Base-by-base conservation (phyloP, 2,329 filamentous ascomycete genomes). In the Westerdykella ornata region DNA sequence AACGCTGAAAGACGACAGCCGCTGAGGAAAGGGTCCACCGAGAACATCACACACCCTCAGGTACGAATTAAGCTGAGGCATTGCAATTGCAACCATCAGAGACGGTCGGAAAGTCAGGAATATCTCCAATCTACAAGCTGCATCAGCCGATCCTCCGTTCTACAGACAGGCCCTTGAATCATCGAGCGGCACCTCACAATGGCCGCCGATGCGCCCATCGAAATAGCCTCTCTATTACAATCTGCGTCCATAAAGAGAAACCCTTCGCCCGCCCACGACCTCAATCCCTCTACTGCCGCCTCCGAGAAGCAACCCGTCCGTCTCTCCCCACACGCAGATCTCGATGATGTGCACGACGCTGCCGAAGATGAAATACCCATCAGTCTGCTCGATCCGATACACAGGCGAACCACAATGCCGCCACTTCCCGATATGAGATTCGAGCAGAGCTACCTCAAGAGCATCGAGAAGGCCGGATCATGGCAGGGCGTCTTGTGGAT, bases 391-490 rank as follows among this genome's bases (percentile, higher is more conserved):
- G 72, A 73, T 33, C 75, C 72, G 3, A 53, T 69, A 6, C 71
- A 71, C n/a, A 73, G 80, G 35, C 66, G 72, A 41, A 70, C 70
- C 38, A 72, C 71, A 22, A 77, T 96, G 59, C 88, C 89, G 35
- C 80, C 80, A 3, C 63, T 84, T 35, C 81, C 81, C 3, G 92
- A 98, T 69, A 72, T 98, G 52, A 80, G 92, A 33, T 97, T 97
- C 69, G 92, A 98, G 71, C 92, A 98, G 76, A 96, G 89, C 74
- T 98, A 98, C 67, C 77, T 98, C 41, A 84, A 85, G 56, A 94
- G 88, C 69, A 85, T 98, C 54, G 78, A 83, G 50, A 75, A 80
- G 42, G 88, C 88, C 28, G 79, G 92, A 51, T 81, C 80, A 17
- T 89, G 82, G 81, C 82, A 84, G 71, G 80, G 80, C 63, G 78